Evolutionary conservation across 441 rosid genomes (phyloP), one percentile per base, ranked within the genome.

Genomic region (Gossypium armourianum): DNA sequence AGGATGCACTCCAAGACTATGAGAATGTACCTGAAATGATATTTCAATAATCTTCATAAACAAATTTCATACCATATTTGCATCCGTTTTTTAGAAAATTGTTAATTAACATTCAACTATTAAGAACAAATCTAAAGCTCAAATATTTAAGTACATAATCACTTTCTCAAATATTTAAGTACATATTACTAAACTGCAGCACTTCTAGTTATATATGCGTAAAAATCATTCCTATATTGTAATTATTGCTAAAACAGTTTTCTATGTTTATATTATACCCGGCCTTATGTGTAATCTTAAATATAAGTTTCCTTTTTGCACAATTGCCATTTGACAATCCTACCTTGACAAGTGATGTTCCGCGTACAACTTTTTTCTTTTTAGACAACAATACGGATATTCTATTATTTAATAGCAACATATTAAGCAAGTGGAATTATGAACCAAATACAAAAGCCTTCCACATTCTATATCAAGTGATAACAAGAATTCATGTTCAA

Each of bases 21-120:
- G 74, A 71, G 82, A 26, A 62, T 69, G 75, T 10, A 77, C 80
- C 89, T 86, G 70, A 47, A 69, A 69, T 19, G 69, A 40, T 47
- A 58, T 10, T 54, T 23, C 2, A 36, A 57, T 71, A 40, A 40
- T 40, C 45, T 40, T 40, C 16, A 62, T 60, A 19, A 28, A 53
- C 47, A 28, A 7, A 8, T 19, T 4, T 58, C 29, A 45, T 24
- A 9, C 47, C 43, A 16, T 40, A 26, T 17, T 36, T 10, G 55
- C 56, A n/a, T n/a, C 54, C 19, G 6, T 49, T 13, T 49, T 36
- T 40, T 40, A 40, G 45, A 40, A 40, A 40, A 9, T 2, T 40
- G 45, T 8, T 40, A 12, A 40, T 40, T 8, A 40, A 50, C 17
- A 50, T 50, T 50, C 55, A 50, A 50, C 17, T 15, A 13, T 5